Conservation (phyloP, 257 asterid genomes). For the Penstemon newberryi region DNA sequence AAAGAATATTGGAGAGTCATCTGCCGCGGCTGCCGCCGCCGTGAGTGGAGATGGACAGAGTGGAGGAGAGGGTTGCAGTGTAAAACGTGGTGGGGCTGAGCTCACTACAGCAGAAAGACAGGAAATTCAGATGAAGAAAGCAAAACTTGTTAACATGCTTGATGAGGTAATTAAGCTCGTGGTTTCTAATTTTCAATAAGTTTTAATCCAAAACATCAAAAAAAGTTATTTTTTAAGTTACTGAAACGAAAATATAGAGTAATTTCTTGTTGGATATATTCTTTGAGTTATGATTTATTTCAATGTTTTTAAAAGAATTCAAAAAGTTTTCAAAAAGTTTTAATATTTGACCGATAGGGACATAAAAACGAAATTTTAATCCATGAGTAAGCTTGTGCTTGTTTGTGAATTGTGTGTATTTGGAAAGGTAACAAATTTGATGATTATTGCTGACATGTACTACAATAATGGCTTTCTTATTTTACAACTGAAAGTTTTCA, state of each 20-base stretch:
- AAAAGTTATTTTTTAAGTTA: too few relatives aligned
- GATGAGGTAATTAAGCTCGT: conserved; percentile 64
- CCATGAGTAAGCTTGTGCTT: too few relatives aligned
- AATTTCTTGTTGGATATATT: background rate
- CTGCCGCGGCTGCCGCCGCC: conserved; percentile 27
- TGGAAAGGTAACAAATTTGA: too few relatives aligned
- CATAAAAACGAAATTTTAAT: too few relatives aligned
- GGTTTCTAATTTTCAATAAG: too few relatives aligned
- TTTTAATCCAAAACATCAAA: too few relatives aligned
- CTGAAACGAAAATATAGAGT: background rate
- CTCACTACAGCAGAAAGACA: conserved; percentile 79
- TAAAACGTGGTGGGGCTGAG: conserved; percentile 54
- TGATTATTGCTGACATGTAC: too few relatives aligned
- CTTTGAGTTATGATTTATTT: background rate
- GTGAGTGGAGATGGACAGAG: conserved; percentile 26
- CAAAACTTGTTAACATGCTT: conserved; percentile 94
- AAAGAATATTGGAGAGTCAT: conserved; percentile 39
- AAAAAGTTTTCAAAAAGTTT: too few relatives aligned
- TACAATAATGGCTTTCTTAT: too few relatives aligned
- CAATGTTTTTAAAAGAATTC: background rate
- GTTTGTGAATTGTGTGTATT: too few relatives aligned
- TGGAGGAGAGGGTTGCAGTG: conserved; percentile 32
- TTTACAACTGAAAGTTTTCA: too few relatives aligned
- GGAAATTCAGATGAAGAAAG: conserved; percentile 96
- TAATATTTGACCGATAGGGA: too few relatives aligned